Base-by-base conservation (phyloP, 305 asterid genomes). In the Caryopteris hybrid region DNA sequence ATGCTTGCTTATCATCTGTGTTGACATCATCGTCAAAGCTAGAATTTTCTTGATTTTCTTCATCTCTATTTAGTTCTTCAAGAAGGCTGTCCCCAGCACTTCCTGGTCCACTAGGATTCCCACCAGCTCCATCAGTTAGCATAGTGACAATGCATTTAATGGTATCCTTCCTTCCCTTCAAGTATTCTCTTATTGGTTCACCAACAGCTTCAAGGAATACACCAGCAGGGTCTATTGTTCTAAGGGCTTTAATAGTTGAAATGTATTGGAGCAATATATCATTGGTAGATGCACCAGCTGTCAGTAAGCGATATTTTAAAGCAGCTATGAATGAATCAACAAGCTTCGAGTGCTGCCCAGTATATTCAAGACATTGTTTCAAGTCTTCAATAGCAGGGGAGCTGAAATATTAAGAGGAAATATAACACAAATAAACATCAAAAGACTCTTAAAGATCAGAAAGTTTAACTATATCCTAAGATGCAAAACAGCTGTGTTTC, bases 251-350 rank as follows among this genome's bases (percentile, higher is more conserved):
- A 65, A 93, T 87, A 53, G 99, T 93, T 43, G 95, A 93, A 79
- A 93, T 87, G 72, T 93, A 93, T 71, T 93, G 99, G 76, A 80
- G 96, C 64, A 93, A 75, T 78, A 93, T 93, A 74, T 93, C 99
- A 70, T 91, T 85, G 62, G 99, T 93, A 55, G 99, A 93, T 68
- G 99, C 99, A 70, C 99, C 99, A 64, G 99, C 99, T 38, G 97
- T 93, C 27, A 93, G 85, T 76, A 93, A 80, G 50, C 99, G 94
- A 75, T 90, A 91, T 74, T 85, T 84, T 69, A 93, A 70, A 38
- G 97, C 84, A 36, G 95, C 87, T 73, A 87, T 91, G 86, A 93
- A 93, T 50, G 97, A 93, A 83, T 93, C 99, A 22, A 91, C 99
- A 69, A 93, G 88, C 87, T 93, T 93, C 41, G 99, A 78, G 76